These are phyloP conservation scores for Sphaerulina musiva DNA, from an alignment of 2,329 filamentous ascomycete species.

Conservation along the genomic window DNA sequence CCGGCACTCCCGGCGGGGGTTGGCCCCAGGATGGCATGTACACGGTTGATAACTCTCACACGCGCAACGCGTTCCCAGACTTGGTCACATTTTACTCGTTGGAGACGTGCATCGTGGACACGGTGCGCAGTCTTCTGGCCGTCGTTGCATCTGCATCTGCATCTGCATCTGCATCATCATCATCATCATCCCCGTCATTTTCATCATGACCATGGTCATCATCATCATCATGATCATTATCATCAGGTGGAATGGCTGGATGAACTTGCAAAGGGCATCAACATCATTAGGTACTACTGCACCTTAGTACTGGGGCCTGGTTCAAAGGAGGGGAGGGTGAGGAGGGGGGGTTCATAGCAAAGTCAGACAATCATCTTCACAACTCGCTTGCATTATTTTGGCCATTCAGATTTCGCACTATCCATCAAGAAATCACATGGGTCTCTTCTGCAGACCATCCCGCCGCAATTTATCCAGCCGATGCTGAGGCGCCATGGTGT, in stretches of 20 bases:
- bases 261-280: too few relatives aligned
- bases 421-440: background rate
- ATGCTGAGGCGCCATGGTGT: background rate
- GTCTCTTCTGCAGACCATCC: background rate
- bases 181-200: too few relatives aligned
- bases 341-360: background rate
- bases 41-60: background rate
- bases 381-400: background rate
- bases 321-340: too few relatives aligned
- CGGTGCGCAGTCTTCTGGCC: background rate
- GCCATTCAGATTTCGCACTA: background rate
- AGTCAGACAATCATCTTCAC: background rate
- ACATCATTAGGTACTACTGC: too few relatives aligned
- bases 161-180: too few relatives aligned
- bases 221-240: too few relatives aligned
- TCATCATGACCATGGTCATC: too few relatives aligned
- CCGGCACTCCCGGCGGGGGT: background rate
- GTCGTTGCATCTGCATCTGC: background rate
- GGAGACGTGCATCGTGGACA: background rate
- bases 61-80: background rate
- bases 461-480: background rate
- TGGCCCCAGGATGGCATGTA: conserved; percentile 4
- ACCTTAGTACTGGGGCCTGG: too few relatives aligned
- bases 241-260: too few relatives aligned
- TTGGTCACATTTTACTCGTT: background rate